Evolutionary conservation across 2,329 filamentous ascomycete species (phyloP).

Genomic region (Aspergillus fijiensis): DNA sequence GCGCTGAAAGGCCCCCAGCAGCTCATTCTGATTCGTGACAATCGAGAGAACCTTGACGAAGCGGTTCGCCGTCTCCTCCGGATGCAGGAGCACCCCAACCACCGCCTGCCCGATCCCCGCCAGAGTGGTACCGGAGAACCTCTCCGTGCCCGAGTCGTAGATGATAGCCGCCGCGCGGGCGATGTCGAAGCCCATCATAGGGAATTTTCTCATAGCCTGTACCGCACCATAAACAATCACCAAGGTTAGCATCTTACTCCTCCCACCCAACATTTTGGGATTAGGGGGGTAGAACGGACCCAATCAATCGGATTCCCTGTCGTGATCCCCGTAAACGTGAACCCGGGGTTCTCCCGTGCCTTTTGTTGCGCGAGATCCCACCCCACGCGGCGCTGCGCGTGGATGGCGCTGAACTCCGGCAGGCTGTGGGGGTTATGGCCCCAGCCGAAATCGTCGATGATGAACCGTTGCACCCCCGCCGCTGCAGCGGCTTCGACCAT

Average conservation of each 20-base stretch:
- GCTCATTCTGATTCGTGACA: conserved; percentile 9
- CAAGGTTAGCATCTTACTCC: background rate
- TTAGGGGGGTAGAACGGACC: background rate
- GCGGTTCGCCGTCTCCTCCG: conserved; percentile 10
- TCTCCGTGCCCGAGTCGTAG: conserved; percentile 11
- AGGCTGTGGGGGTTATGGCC: background rate
- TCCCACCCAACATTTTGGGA: background rate
- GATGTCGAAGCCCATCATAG: conserved; percentile 10
- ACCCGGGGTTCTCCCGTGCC: background rate
- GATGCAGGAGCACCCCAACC: conserved; percentile 10
- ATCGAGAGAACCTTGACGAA: conserved; percentile 10
- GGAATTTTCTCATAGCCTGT: conserved; percentile 8
- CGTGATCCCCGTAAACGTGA: conserved; percentile 11
- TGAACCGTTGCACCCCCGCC: conserved; percentile 61
- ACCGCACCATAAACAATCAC: too few species aligned
- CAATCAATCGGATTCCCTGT: conserved; percentile 12
- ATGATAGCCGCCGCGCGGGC: conserved; percentile 3
- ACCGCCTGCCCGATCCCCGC: conserved; percentile 13
- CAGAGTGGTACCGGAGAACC: conserved; percentile 9
- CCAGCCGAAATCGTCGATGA: conserved; percentile 58
- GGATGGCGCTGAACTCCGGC: conserved; percentile 5
- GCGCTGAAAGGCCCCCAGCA: conserved; percentile 12
- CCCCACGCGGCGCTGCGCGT: background rate
- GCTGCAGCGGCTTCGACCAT: conserved; percentile 60
- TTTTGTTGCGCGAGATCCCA: conserved; percentile 5